These are phyloP conservation scores for Solanum piurae DNA, from an alignment of 257 asterid species.

Conservation along the genomic window DNA sequence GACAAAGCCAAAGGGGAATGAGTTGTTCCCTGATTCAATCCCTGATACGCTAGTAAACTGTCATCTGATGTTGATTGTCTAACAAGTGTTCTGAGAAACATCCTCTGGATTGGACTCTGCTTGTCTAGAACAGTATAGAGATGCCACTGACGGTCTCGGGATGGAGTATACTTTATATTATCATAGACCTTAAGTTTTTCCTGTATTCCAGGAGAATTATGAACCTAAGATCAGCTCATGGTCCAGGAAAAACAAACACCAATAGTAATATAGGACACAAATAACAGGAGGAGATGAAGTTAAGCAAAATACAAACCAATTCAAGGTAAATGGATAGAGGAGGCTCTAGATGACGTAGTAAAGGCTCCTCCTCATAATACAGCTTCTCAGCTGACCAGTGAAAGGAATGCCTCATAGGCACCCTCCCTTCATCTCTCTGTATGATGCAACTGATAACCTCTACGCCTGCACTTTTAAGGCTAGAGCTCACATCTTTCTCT, in stretches of 20 bases:
- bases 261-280: not conserved
- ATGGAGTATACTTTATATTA: constrained; percentile 74
- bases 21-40: constrained; percentile 35
- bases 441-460: constrained; percentile 86
- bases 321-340: constrained; percentile 95
- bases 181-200: constrained; percentile 81
- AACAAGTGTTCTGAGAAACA: constrained; percentile 88
- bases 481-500: constrained; percentile 79
- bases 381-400: constrained; percentile 71
- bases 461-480: constrained; percentile 82
- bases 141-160: constrained; percentile 99
- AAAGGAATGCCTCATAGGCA: constrained; percentile 97
- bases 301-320: constrained; percentile 43
- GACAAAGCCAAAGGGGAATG: constrained; percentile 59
- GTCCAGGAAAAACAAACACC: not conserved
- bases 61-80: constrained; percentile 84
- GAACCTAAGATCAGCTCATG: not conserved
- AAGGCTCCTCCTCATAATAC: constrained; percentile 80
- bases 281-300: not conserved
- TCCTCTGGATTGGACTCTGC: constrained; percentile 59
- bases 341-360: constrained; percentile 94
- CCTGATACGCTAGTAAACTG: constrained; percentile 52
- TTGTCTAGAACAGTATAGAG: constrained; percentile 79
- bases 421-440: constrained; percentile 98
- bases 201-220: constrained; percentile 29